phyloP scores from a whole-genome alignment of 768 basidiomycete species.

The Trametes coccinea region DNA sequence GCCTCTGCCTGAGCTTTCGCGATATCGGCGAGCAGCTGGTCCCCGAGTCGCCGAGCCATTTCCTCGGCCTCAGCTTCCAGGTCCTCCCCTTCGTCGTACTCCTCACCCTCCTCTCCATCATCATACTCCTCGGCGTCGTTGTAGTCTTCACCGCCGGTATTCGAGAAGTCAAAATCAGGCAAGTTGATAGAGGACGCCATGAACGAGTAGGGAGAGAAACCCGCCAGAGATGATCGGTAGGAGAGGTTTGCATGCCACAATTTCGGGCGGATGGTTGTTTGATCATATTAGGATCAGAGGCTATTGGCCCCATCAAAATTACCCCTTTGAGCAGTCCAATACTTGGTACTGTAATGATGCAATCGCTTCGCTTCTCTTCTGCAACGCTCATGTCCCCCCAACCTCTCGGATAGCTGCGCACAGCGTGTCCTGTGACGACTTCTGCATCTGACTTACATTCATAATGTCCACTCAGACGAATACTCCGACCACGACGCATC shows the following conservation, averaged over 20 bases:
- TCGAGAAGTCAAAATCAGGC: constrained; percentile 13
- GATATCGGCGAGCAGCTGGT: constrained; percentile 78
- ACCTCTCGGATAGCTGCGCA: no score
- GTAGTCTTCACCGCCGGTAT: constrained; percentile 3
- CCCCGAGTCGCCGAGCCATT: constrained; percentile 71
- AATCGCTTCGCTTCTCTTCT: no score
- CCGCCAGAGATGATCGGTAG: not conserved
- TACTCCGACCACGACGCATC: not conserved
- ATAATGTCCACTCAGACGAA: no score
- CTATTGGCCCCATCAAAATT: constrained; percentile 10
- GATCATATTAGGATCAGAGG: constrained; percentile 6
- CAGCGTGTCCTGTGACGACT: no score
- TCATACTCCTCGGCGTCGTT: constrained; percentile 32
- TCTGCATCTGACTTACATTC: no score
- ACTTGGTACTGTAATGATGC: no score
- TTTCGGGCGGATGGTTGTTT: constrained; percentile 5
- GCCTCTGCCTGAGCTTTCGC: constrained; percentile 57
- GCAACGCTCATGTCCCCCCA: not conserved
- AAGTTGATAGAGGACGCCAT: constrained; percentile 19
- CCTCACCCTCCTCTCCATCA: constrained; percentile 46
- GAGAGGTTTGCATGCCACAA: not conserved
- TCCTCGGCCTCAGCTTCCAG: constrained; percentile 72
- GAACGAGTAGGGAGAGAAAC: not conserved
- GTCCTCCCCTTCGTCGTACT: constrained; percentile 58
- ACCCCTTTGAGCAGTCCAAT: not conserved